These are phyloP conservation scores for Yamadazyma triangularis DNA, from an alignment of 1,139 yeast species.

Conservation along the genomic window DNA sequence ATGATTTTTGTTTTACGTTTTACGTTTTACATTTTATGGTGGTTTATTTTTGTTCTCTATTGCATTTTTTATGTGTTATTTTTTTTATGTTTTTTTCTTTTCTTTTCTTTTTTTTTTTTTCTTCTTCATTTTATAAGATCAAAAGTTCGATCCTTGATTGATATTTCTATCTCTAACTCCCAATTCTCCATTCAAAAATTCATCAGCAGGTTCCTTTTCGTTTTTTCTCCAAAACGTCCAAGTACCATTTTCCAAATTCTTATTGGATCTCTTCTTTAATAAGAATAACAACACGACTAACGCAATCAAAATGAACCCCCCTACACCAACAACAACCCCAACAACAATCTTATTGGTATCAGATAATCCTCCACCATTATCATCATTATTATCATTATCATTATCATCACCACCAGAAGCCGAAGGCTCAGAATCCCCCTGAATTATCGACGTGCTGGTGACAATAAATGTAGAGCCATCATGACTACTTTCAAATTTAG, in stretches of 20 bases:
- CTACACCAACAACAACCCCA: conserved; percentile 50
- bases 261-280: conserved; percentile 30
- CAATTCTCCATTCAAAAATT: conserved; percentile 58
- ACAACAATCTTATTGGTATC: conserved; percentile 43
- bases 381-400: conserved; percentile 2
- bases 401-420: conserved; percentile 17
- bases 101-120: background rate
- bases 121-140: conserved; percentile 13
- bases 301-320: conserved; percentile 40
- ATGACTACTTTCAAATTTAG: conserved; percentile 30
- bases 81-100: background rate
- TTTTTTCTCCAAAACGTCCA: conserved; percentile 54
- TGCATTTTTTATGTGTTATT: too few relatives aligned
- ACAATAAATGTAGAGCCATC: conserved; percentile 37
- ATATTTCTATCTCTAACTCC: conserved; percentile 45
- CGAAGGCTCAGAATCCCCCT: conserved; percentile 22
- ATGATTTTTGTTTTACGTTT: too few relatives aligned
- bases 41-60: background rate
- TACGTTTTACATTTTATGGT: too few relatives aligned
- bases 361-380: conserved; percentile 31
- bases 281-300: conserved; percentile 32
- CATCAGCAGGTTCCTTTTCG: conserved; percentile 45
- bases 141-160: conserved; percentile 46
- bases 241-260: conserved; percentile 28
- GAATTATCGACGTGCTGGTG: conserved; percentile 31